Evolutionary conservation across 2,329 filamentous ascomycete species (phyloP).

Genomic region (Aspergillus sp.): DNA sequence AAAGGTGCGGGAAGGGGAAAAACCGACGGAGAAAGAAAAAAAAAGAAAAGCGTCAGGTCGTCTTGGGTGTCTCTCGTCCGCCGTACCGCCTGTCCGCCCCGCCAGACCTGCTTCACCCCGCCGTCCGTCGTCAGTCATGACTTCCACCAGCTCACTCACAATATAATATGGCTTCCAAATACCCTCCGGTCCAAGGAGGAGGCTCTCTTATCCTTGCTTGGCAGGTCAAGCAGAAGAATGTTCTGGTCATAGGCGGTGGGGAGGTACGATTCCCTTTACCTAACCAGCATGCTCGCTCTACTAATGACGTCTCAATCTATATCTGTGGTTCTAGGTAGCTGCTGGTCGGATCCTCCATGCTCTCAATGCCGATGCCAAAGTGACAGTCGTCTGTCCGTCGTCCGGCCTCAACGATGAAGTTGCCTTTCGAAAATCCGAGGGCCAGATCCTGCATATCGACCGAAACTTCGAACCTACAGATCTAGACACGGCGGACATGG

Average conservation of each 20-base stretch:
- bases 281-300: not conserved
- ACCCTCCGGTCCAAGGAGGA: constrained; percentile 80
- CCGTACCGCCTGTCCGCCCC: constrained; percentile 12
- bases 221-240: constrained; percentile 85
- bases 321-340: constrained; percentile 66
- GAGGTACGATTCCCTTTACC: constrained; percentile 60
- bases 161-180: constrained; percentile 53
- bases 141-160: not conserved
- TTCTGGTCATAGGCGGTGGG: constrained; percentile 92
- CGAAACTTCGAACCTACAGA: constrained; percentile 84
- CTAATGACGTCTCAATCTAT: constrained; percentile 4
- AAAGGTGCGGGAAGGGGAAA: constrained; percentile 14
- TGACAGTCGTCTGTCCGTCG: constrained; percentile 79
- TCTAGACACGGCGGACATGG: constrained; percentile 79
- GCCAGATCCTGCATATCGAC: constrained; percentile 77
- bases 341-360: constrained; percentile 91
- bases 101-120: not conserved
- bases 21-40: constrained; percentile 6
- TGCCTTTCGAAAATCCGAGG: constrained; percentile 70
- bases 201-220: constrained; percentile 93
- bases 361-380: constrained; percentile 89
- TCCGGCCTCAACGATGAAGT: constrained; percentile 87
- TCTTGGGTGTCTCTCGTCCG: constrained; percentile 11
- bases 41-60: constrained; percentile 7
- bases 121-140: too few species aligned